A percentile compares a stretch with the other conserved stretches of the same genome.
These are phyloP conservation scores for Pythium insidiosum DNA, from an alignment of 352 stramenopile genomes.

Conservation along the genomic window DNA sequence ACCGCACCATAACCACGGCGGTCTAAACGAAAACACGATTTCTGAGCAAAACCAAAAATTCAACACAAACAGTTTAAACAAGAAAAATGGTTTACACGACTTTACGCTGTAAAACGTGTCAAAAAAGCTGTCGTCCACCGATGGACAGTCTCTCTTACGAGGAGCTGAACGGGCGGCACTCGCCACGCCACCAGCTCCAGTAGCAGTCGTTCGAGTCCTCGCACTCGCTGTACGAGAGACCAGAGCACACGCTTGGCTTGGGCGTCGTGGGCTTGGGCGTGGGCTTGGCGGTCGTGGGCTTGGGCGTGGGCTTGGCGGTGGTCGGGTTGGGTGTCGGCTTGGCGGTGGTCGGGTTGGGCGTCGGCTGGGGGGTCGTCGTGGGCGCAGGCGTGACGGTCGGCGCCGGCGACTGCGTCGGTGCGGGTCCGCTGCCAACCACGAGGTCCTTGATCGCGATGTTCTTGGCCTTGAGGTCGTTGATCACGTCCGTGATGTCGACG, in stretches of 20 bases:
- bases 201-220: neutral
- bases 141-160: neutral
- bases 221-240: too few species aligned
- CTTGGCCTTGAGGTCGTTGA: constrained; percentile 7
- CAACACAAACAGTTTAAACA: too few species aligned
- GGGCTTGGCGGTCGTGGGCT: too few species aligned
- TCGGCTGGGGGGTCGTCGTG: neutral
- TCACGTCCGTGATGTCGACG: constrained; percentile 7
- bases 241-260: too few species aligned
- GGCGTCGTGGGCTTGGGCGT: too few species aligned
- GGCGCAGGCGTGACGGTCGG: neutral
- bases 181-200: neutral
- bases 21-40: neutral
- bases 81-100: too few species aligned
- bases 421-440: neutral
- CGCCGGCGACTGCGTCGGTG: neutral
- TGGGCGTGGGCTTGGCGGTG: too few species aligned
- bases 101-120: too few species aligned
- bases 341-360: too few species aligned
- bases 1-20: neutral
- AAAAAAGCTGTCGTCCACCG: neutral
- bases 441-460: constrained; percentile 11
- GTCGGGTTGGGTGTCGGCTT: too few species aligned
- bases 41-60: too few species aligned
- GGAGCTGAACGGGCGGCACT: neutral